Evolutionary conservation across 2,329 filamentous ascomycete genomes (phyloP).

Genomic region (Colletotrichum zoysiae): DNA sequence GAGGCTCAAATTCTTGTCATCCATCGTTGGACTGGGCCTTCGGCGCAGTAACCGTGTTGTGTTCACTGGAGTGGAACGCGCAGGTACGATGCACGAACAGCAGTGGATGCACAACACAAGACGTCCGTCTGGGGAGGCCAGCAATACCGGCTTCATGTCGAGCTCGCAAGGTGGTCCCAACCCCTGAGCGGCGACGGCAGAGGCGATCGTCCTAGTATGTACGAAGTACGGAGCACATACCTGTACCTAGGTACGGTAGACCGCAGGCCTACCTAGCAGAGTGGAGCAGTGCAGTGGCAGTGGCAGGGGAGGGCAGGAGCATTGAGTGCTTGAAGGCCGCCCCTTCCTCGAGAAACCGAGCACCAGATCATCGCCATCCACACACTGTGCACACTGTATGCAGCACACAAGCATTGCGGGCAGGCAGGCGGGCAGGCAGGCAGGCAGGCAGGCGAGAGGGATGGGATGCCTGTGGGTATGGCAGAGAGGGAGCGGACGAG

Average conservation of each 20-base stretch:
- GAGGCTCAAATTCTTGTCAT: constrained; percentile 5
- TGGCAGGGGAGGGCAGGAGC: not conserved
- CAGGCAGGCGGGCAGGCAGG: too few relatives aligned
- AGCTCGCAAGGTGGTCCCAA: constrained; percentile 36
- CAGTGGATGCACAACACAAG: not conserved
- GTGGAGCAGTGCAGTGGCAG: constrained; percentile 2
- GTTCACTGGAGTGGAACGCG: not conserved
- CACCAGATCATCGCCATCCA: not conserved
- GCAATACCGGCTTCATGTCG: constrained; percentile 6
- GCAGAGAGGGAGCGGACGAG: constrained; percentile 10
- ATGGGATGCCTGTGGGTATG: not conserved
- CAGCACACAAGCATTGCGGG: not conserved
- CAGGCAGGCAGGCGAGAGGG: not conserved
- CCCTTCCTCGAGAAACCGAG: constrained; percentile 12
- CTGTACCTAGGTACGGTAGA: not conserved
- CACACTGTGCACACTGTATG: not conserved
- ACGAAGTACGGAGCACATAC: not conserved
- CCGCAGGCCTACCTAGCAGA: not conserved
- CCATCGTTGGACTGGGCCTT: not conserved
- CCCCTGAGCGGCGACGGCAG: constrained; percentile 34
- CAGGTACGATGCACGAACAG: not conserved
- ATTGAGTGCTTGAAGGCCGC: constrained; percentile 2
- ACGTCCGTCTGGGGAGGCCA: not conserved
- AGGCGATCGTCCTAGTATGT: constrained; percentile 29
- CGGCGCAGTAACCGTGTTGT: not conserved